Evolutionary conservation across 2,329 filamentous ascomycete species (phyloP).

Genomic region (Dactylonectria macrodidyma): DNA sequence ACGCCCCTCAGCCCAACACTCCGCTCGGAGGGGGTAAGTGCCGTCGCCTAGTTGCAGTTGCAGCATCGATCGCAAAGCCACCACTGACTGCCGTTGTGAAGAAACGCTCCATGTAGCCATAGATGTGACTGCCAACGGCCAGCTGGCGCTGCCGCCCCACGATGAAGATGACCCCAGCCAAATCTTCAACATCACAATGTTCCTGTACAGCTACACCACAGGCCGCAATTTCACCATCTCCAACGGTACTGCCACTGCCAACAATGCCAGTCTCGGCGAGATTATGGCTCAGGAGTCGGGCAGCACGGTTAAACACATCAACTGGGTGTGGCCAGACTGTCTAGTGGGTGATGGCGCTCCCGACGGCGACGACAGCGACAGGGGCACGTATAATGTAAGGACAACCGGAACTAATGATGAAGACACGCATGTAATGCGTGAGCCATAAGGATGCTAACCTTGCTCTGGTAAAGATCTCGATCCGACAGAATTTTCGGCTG

Average conservation of each 20-base stretch:
- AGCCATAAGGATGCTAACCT: constrained; percentile 12
- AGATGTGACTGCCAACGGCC: constrained; percentile 77
- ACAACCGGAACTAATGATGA: neutral
- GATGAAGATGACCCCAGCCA: constrained; percentile 67
- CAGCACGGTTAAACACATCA: constrained; percentile 81
- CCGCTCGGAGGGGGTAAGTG: constrained; percentile 73
- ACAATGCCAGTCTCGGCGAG: constrained; percentile 65
- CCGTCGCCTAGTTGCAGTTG: neutral
- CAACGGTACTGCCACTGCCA: constrained; percentile 69
- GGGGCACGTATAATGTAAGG: constrained; percentile 73
- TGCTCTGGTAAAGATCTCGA: constrained; percentile 68
- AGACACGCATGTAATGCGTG: neutral
- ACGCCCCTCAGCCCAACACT: constrained; percentile 76
- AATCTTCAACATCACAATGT: constrained; percentile 77
- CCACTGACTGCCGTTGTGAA: constrained; percentile 44
- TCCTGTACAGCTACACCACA: constrained; percentile 75
- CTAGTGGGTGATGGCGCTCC: constrained; percentile 73
- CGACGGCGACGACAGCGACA: constrained; percentile 59
- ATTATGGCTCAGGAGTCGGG: constrained; percentile 75
- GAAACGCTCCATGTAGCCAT: constrained; percentile 75
- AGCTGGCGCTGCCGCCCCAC: constrained; percentile 71
- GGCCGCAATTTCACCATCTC: constrained; percentile 78
- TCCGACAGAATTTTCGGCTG: constrained; percentile 78
- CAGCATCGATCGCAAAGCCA: constrained; percentile 2
- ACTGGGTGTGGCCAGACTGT: constrained; percentile 80